Conservation (phyloP, 768 basidiomycete species). For the Multifurca ochricompacta region DNA sequence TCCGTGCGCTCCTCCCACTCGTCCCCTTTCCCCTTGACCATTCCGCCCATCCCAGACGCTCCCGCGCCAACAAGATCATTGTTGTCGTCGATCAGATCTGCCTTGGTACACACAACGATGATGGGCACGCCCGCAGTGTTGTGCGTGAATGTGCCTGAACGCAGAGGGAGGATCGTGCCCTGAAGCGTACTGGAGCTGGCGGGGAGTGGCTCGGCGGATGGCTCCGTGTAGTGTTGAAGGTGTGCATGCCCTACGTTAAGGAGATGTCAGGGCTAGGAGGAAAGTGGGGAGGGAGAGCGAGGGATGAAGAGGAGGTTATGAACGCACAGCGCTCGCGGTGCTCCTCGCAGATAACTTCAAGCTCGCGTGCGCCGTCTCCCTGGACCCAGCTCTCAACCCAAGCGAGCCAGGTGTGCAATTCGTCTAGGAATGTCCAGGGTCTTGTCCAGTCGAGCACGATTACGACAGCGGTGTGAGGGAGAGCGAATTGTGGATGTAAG, state of each 20-base stretch:
- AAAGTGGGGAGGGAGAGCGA: too few relatives aligned
- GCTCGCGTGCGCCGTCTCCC: slow-evolving; percentile 60
- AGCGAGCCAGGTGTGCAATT: slow-evolving; percentile 74
- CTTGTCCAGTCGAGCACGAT: slow-evolving; percentile 93
- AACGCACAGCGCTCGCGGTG: slow-evolving; percentile 72
- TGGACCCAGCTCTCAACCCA: slow-evolving; percentile 83
- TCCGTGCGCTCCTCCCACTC: slow-evolving; percentile 97
- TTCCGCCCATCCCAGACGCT: slow-evolving; percentile 75
- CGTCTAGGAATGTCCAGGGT: slow-evolving; percentile 85
- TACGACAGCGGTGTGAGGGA: slow-evolving; percentile 69
- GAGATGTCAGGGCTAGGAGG: not conserved
- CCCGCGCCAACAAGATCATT: slow-evolving; percentile 63
- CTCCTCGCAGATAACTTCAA: slow-evolving; percentile 72
- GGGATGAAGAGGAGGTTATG: slow-evolving; percentile 1
- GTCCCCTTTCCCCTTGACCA: slow-evolving; percentile 87
- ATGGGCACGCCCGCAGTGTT: slow-evolving; percentile 84
- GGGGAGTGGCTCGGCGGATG: slow-evolving; percentile 58
- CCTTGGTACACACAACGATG: slow-evolving; percentile 85
- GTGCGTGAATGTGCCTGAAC: slow-evolving; percentile 77
- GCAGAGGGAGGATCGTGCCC: slow-evolving; percentile 71
- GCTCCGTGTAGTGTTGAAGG: slow-evolving; percentile 86
- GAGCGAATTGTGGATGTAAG: slow-evolving; percentile 57
- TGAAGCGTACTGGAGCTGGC: slow-evolving; percentile 50
- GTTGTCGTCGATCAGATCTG: slow-evolving; percentile 84
- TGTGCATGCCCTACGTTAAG: slow-evolving; percentile 65